phyloP scores from a whole-genome alignment of 129 eudicot species.

The Deinandra increscens region DNA sequence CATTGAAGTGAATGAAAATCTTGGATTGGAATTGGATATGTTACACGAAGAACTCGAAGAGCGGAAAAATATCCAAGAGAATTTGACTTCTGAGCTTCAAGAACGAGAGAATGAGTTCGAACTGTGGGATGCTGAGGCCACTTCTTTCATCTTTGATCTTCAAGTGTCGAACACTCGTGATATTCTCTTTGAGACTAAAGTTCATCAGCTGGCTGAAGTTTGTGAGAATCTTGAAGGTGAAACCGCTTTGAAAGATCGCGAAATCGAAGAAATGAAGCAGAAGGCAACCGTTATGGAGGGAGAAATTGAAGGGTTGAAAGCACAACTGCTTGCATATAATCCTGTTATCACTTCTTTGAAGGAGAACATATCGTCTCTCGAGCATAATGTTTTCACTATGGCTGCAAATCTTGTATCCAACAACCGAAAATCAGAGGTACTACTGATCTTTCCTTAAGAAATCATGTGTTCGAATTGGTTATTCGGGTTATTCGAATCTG shows the following conservation, averaged over 20 bases:
- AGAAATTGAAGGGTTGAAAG: constrained; percentile 54
- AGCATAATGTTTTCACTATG: constrained; percentile 46
- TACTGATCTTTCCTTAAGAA: background rate
- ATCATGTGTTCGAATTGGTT: too few species aligned
- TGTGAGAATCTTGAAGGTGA: constrained; percentile 67
- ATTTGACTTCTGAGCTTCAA: constrained; percentile 60
- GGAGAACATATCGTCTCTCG: constrained; percentile 61
- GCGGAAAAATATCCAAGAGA: constrained; percentile 45
- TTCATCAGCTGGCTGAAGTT: constrained; percentile 60
- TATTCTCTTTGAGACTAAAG: constrained; percentile 59
- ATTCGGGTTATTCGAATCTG: too few species aligned
- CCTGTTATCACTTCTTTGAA: constrained; percentile 57
- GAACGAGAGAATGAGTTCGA: constrained; percentile 69
- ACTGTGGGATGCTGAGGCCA: constrained; percentile 94
- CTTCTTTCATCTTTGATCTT: constrained; percentile 79
- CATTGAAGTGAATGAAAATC: constrained; percentile 41
- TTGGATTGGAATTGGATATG: constrained; percentile 56
- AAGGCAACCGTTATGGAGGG: constrained; percentile 47
- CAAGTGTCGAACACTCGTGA: constrained; percentile 67
- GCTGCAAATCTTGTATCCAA: constrained; percentile 40
- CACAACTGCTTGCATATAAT: constrained; percentile 57
- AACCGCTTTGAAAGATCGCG: constrained; percentile 51
- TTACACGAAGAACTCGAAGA: constrained; percentile 61
- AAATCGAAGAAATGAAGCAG: constrained; percentile 64
- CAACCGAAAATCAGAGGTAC: constrained; percentile 52